Evolutionary conservation across 371 early-diverging fungal species (phyloP), one percentile per base, ranked within the genome.

Genomic region (Mucor circinelloides): DNA sequence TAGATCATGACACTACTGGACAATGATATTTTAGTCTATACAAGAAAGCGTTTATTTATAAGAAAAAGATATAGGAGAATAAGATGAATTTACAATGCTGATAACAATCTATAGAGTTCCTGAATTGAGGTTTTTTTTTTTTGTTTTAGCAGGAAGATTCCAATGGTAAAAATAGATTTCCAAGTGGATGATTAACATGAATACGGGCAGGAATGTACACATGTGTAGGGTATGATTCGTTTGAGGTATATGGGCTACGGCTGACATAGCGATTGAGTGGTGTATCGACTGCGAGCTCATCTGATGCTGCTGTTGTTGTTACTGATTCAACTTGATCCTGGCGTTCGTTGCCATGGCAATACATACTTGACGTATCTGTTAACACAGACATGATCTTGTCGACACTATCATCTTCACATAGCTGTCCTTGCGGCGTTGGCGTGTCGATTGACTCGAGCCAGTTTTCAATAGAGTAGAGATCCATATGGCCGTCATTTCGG

Each of bases 401-500:
- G 1, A 63, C 63, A 21, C 36, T 36, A 6, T 52, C 38, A 34
- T 17, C n/a, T 3, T 55, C 31, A 6, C 30, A 30, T 4, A 19
- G 48, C 21, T 48, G 48, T 0, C 21, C 48, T 21, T 48, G n/a
- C 2, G 48, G 48, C 15, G n/a, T 17, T 55, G 48, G 23, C n/a
- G 1, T 55, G 12, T 42, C 57, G 2, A 64, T 15, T 2, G 65
- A 64, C n/a, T 64, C 34, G n/a, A 64, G 58, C 68, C 68, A 68
- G 25, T 34, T 56, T 56, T 68, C 68, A 2, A 68, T 46, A 2
- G 56, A 56, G 2, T 36, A 23, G 28, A 68, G 27, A 62, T 61
- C 46, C 32, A 62, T 46, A 13, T 31, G n/a, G 3, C 65, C 65
- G 10, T 61, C 58, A 28, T 68, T 48, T 15, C 50, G 68, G 23